Conservation (phyloP, 2,329 filamentous ascomycete species). For the Diaporthe velutina region DNA sequence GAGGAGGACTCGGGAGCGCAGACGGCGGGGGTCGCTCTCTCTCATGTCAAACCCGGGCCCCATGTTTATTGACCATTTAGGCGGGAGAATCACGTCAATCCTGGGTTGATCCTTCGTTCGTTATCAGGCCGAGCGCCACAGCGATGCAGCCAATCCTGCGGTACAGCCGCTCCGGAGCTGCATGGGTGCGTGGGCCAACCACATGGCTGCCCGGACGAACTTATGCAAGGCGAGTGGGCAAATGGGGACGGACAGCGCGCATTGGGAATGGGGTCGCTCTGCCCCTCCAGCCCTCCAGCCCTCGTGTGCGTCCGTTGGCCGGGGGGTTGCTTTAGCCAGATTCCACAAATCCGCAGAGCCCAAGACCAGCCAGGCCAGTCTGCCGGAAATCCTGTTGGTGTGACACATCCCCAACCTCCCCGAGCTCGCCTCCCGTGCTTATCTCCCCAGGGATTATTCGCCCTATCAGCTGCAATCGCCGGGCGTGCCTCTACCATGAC, state of each 20-base stretch:
- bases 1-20: background rate
- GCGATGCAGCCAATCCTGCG: constrained; percentile 28
- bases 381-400: constrained; percentile 30
- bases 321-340: constrained; percentile 4
- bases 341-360: constrained; percentile 24
- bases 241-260: constrained; percentile 18
- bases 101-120: constrained; percentile 30
- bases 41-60: background rate
- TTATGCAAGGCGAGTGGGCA: constrained; percentile 29
- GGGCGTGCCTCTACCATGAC: background rate
- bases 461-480: constrained; percentile 13
- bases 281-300: background rate
- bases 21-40: background rate
- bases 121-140: constrained; percentile 32
- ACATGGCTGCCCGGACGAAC: constrained; percentile 23
- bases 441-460: constrained; percentile 13
- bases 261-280: constrained; percentile 10
- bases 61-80: constrained; percentile 30
- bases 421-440: constrained; percentile 19
- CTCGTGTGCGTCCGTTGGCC: background rate
- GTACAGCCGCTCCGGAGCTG: constrained; percentile 17
- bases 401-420: constrained; percentile 12
- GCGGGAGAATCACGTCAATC: constrained; percentile 32
- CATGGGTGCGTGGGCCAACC: constrained; percentile 28
- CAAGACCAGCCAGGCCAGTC: constrained; percentile 7